Evolutionary conservation across 2,329 filamentous ascomycete species (phyloP).

Genomic region (Daldinia eschscholtzii): DNA sequence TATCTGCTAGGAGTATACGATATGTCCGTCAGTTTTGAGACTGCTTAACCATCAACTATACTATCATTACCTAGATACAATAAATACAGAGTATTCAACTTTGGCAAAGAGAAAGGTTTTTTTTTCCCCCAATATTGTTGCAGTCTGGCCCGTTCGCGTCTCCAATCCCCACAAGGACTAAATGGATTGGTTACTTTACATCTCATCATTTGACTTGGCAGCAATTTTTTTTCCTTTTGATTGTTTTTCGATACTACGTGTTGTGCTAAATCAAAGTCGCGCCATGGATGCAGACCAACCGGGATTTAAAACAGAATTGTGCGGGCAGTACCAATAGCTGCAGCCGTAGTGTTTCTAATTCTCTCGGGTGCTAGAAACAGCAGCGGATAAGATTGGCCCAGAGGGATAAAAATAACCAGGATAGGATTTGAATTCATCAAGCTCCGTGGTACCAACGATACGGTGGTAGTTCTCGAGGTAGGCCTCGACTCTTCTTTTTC

Average conservation of each 20-base stretch:
- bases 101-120: neutral
- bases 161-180: slow-evolving; percentile 33
- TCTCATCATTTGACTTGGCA: slow-evolving; percentile 35
- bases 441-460: slow-evolving; percentile 4
- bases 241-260: slow-evolving; percentile 16
- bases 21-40: slow-evolving; percentile 5
- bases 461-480: slow-evolving; percentile 1
- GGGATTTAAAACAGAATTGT: slow-evolving; percentile 25
- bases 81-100: slow-evolving; percentile 6
- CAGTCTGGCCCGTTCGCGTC: slow-evolving; percentile 28
- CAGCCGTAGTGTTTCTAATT: slow-evolving; percentile 2
- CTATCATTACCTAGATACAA: slow-evolving; percentile 1
- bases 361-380: neutral
- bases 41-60: neutral
- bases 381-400: slow-evolving; percentile 1
- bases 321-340: slow-evolving; percentile 1
- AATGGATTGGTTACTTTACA: slow-evolving; percentile 35
- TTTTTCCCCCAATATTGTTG: slow-evolving; percentile 32
- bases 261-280: slow-evolving; percentile 3
- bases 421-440: slow-evolving; percentile 11
- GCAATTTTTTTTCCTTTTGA: slow-evolving; percentile 1
- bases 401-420: neutral
- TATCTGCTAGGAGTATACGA: slow-evolving; percentile 17
- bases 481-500: slow-evolving; percentile 17
- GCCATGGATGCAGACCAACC: slow-evolving; percentile 15